phyloP scores from a whole-genome alignment of 495 filamentous ascomycete genomes.

The Aspergillus wentii region DNA sequence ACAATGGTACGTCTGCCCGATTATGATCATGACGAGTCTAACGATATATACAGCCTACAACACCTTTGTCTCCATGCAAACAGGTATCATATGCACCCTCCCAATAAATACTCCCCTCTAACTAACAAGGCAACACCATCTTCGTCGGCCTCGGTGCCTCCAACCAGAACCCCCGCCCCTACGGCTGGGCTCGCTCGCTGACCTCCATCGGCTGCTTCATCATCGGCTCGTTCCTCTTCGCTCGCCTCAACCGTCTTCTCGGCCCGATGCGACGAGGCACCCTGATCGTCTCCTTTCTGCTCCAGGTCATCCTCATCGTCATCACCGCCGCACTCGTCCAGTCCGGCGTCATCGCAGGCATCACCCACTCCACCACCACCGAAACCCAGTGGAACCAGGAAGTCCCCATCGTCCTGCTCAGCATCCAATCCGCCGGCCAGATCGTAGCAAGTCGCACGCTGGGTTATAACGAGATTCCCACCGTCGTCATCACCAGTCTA shows the following conservation, averaged over 20 bases:
- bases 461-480: conserved; percentile 65
- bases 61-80: conserved; percentile 54
- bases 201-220: conserved; percentile 50
- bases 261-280: conserved; percentile 38
- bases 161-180: conserved; percentile 42
- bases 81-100: conserved; percentile 26
- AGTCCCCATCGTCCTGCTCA: conserved; percentile 55
- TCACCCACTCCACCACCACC: conserved; percentile 4
- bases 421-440: conserved; percentile 65
- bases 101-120: neutral
- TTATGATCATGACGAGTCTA: neutral
- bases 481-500: conserved; percentile 64
- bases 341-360: conserved; percentile 33
- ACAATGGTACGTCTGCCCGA: conserved; percentile 25
- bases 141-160: conserved; percentile 58
- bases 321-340: conserved; percentile 51
- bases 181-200: conserved; percentile 55
- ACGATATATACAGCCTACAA: conserved; percentile 36
- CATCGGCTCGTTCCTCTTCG: conserved; percentile 44
- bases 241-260: conserved; percentile 22
- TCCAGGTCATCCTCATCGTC: conserved; percentile 49
- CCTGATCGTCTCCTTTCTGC: conserved; percentile 47
- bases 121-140: conserved; percentile 49
- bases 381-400: conserved; percentile 19
- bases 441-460: conserved; percentile 58